Percentiles rank a stretch among this genome's conserved stretches.
phyloP scores from a whole-genome alignment of 441 rosid genomes.

The Croton setiger region DNA sequence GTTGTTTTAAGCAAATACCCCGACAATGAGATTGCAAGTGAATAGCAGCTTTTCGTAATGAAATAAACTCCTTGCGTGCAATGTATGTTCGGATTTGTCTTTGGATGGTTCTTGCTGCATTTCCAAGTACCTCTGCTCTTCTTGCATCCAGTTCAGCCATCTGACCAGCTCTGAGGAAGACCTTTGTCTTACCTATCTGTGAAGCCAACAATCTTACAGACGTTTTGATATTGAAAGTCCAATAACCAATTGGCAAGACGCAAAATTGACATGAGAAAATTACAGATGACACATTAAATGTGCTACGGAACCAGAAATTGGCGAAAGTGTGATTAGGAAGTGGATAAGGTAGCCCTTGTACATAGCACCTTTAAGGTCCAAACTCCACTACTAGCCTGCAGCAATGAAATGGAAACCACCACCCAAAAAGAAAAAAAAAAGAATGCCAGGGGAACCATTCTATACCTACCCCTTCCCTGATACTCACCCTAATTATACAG shows the following conservation, averaged over 20 bases:
- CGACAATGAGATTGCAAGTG: constrained; percentile 80
- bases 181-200: constrained; percentile 94
- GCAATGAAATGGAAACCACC: no score
- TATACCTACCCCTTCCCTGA: background rate
- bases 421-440: no score
- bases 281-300: background rate
- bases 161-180: constrained; percentile 99
- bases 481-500: background rate
- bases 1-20: constrained; percentile 44
- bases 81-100: constrained; percentile 82
- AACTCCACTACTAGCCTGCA: no score
- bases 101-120: constrained; percentile 97
- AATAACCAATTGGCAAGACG: constrained; percentile 14
- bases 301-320: background rate
- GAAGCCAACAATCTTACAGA: constrained; percentile 29
- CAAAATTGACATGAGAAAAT: constrained; percentile 4
- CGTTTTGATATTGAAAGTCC: constrained; percentile 12
- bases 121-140: constrained; percentile 98
- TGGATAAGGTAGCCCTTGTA: background rate
- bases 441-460: background rate
- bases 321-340: background rate
- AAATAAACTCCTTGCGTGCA: constrained; percentile 83
- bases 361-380: background rate
- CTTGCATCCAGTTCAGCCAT: constrained; percentile 99
- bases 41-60: constrained; percentile 78